Conservation (phyloP, 768 basidiomycete genomes). For the Trametes sanguinea region DNA sequence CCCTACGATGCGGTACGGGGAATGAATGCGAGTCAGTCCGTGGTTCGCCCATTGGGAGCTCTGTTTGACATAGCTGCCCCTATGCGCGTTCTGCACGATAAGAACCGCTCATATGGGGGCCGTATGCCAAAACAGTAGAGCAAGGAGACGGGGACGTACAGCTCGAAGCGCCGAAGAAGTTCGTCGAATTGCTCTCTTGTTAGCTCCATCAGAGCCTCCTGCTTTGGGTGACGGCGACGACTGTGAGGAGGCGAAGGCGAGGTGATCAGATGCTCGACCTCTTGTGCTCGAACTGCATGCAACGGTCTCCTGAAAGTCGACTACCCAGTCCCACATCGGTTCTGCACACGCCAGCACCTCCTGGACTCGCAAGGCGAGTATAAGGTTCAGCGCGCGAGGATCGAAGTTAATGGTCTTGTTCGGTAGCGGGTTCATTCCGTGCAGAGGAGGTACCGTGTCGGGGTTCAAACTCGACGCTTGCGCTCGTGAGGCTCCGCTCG, state of each 20-base stretch:
- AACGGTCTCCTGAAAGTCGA: slow-evolving; percentile 41
- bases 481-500: not conserved
- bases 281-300: not conserved
- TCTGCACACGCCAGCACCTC: slow-evolving; percentile 74
- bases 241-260: slow-evolving; percentile 1
- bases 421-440: slow-evolving; percentile 45
- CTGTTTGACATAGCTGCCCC: not conserved
- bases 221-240: slow-evolving; percentile 16
- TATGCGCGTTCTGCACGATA: not conserved
- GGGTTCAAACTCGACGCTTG: not conserved
- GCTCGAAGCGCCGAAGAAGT: slow-evolving; percentile 55
- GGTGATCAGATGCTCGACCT: slow-evolving; percentile 1
- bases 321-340: slow-evolving; percentile 80
- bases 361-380: slow-evolving; percentile 58
- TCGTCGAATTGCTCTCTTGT: slow-evolving; percentile 64
- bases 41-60: not conserved
- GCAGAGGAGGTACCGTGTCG: too few relatives aligned
- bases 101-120: slow-evolving; percentile 2
- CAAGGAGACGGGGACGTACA: slow-evolving; percentile 46
- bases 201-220: slow-evolving; percentile 46
- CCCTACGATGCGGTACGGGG: slow-evolving; percentile 40
- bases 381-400: slow-evolving; percentile 58
- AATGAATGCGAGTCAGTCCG: not conserved
- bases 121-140: slow-evolving; percentile 1
- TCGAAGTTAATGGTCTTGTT: slow-evolving; percentile 58